Evolutionary conservation across 106 monocot species (phyloP).

Genomic region (Dactylorhiza incarnata): DNA sequence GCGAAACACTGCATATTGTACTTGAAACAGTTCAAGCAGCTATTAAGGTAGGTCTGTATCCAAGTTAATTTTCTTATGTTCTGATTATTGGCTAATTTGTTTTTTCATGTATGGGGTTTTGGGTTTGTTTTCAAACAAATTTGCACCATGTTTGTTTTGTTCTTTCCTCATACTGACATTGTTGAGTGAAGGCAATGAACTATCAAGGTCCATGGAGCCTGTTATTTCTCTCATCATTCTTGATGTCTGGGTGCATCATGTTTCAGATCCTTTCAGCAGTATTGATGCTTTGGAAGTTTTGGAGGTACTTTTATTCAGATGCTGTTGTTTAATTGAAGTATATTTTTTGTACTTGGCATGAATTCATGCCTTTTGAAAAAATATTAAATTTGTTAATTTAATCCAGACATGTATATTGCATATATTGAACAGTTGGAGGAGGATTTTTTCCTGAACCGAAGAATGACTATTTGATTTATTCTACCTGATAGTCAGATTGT

Average conservation of each 20-base stretch:
- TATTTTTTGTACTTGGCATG: not conserved
- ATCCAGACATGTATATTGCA: not conserved
- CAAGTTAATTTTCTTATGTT: not conserved
- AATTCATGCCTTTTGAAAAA: not conserved
- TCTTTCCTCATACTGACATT: not conserved
- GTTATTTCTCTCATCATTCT: constrained; percentile 79
- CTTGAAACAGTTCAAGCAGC: constrained; percentile 95
- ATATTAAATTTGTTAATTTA: not conserved
- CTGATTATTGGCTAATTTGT: not conserved
- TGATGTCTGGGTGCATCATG: constrained; percentile 73
- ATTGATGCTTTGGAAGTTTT: constrained; percentile 90
- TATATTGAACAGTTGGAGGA: not conserved
- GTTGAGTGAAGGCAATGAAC: constrained; percentile 40
- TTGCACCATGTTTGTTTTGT: not conserved
- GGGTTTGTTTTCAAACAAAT: not conserved
- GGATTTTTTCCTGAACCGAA: not conserved
- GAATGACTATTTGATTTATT: not conserved
- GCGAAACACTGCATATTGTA: constrained; percentile 92
- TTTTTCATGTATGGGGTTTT: not conserved
- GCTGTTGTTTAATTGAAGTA: not conserved
- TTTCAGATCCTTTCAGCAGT: constrained; percentile 92
- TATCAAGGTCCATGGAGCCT: constrained; percentile 56
- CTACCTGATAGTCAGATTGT: not conserved
- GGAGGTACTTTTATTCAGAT: constrained; percentile 42
- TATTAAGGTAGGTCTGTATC: constrained; percentile 59